phyloP scores from a whole-genome alignment of 225 moss, liverwort and hornwort species.

The Asterella californica region DNA sequence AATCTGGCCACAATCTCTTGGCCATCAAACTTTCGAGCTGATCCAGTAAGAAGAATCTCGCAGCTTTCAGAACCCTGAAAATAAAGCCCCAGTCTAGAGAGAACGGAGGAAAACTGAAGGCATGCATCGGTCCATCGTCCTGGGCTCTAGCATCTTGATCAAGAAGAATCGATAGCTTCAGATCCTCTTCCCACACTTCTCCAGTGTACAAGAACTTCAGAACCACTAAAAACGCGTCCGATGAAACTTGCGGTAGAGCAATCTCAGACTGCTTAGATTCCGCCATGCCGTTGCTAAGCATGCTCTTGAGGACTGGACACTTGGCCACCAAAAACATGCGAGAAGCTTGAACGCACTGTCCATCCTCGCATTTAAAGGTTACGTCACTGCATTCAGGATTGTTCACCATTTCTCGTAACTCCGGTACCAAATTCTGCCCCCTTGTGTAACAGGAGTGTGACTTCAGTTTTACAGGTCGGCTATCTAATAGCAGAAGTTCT shows the following conservation, averaged over 20 bases:
- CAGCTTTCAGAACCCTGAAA: neutral
- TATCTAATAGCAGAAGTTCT: too few species aligned
- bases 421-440: neutral
- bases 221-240: too few species aligned
- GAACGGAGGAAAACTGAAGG: neutral
- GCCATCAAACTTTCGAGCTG: neutral
- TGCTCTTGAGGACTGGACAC: slow-evolving; percentile 3
- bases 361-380: slow-evolving; percentile 15
- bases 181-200: neutral
- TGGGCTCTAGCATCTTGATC: neutral
- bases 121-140: neutral
- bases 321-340: slow-evolving; percentile 8
- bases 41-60: neutral
- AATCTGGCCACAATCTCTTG: neutral
- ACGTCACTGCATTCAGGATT: neutral
- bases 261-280: slow-evolving; percentile 7
- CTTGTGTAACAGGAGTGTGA: neutral
- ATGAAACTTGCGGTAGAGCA: too few species aligned
- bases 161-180: neutral
- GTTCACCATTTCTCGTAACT: slow-evolving; percentile 20
- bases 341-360: slow-evolving; percentile 11
- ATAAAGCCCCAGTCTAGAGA: neutral
- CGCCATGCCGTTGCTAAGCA: slow-evolving; percentile 29
- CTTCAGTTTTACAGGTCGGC: too few species aligned
- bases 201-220: neutral